phyloP scores from a whole-genome alignment of 495 filamentous ascomycete species.

The Wilcoxina mikolae region DNA sequence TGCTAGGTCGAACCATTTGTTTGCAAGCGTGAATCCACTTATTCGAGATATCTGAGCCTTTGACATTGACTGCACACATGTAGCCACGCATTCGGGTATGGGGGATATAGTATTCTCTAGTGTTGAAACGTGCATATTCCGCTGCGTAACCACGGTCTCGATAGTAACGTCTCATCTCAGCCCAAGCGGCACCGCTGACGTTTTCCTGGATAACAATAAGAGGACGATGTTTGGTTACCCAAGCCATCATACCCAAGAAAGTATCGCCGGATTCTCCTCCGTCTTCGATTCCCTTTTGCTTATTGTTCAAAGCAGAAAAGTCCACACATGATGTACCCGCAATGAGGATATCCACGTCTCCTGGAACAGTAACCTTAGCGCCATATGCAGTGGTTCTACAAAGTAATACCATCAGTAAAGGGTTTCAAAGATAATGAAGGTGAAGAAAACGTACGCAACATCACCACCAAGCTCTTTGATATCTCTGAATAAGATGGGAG shows the following conservation, averaged over 20 bases:
- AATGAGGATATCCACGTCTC: conserved; percentile 50
- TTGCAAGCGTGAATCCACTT: conserved; percentile 33
- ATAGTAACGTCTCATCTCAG: conserved; percentile 37
- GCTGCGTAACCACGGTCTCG: conserved; percentile 42
- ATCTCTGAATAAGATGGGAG: conserved; percentile 52
- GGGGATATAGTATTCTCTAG: conserved; percentile 64
- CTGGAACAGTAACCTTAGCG: conserved; percentile 41
- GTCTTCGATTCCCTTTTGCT: conserved; percentile 34
- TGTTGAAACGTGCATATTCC: conserved; percentile 39
- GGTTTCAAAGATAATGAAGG: conserved; percentile 4
- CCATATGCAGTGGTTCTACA: conserved; percentile 59
- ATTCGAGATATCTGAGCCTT: conserved; percentile 24
- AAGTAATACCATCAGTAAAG: conserved; percentile 10
- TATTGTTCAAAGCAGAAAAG: conserved; percentile 44
- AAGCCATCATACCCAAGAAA: conserved; percentile 47
- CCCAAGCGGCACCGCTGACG: conserved; percentile 50
- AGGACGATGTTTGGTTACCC: conserved; percentile 42
- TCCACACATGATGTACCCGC: conserved; percentile 70
- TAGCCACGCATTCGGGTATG: conserved; percentile 65
- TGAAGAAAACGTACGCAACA: conserved; percentile 40
- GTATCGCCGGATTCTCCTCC: conserved; percentile 57
- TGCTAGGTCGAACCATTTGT: conserved; percentile 43
- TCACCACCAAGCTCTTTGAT: conserved; percentile 42
- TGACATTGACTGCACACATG: conserved; percentile 46
- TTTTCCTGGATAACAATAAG: conserved; percentile 63